phyloP scores from a whole-genome alignment of 441 rosid species.

The Adansonia madagascariensis region DNA sequence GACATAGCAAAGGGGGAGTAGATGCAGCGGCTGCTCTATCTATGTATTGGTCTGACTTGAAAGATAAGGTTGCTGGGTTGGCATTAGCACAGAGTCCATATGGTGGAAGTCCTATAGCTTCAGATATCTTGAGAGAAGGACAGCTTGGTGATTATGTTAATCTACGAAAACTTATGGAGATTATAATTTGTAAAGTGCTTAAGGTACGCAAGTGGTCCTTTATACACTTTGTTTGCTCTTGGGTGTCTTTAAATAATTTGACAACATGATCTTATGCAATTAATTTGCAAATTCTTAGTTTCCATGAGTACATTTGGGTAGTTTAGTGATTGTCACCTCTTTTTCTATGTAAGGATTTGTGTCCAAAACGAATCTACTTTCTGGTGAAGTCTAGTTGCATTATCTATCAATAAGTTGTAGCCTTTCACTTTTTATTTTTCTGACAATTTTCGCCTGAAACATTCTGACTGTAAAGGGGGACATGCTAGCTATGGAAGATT shows the following conservation, averaged over 20 bases:
- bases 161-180: slow-evolving; percentile 81
- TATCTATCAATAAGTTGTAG: neutral
- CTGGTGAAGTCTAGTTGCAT: slow-evolving; percentile 12
- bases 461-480: slow-evolving; percentile 62
- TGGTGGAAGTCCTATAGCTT: slow-evolving; percentile 93
- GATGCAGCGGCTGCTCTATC: slow-evolving; percentile 96
- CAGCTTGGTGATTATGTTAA: slow-evolving; percentile 94
- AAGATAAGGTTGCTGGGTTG: slow-evolving; percentile 90
- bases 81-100: slow-evolving; percentile 92
- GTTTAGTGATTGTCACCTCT: slow-evolving; percentile 5
- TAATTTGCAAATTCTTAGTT: slow-evolving; percentile 17
- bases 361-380: neutral
- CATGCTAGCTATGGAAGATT: slow-evolving; percentile 88
- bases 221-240: neutral
- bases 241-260: slow-evolving; percentile 1
- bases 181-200: slow-evolving; percentile 84
- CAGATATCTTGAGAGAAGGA: slow-evolving; percentile 89
- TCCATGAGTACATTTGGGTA: neutral
- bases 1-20: slow-evolving; percentile 99
- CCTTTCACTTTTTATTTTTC: neutral
- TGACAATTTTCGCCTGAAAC: slow-evolving; percentile 16
- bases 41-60: slow-evolving; percentile 87
- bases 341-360: neutral
- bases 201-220: slow-evolving; percentile 54
- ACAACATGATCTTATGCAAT: slow-evolving; percentile 9